Conservation (phyloP, 2,329 filamentous ascomycete species). For the Fusarium oligoseptatum region DNA sequence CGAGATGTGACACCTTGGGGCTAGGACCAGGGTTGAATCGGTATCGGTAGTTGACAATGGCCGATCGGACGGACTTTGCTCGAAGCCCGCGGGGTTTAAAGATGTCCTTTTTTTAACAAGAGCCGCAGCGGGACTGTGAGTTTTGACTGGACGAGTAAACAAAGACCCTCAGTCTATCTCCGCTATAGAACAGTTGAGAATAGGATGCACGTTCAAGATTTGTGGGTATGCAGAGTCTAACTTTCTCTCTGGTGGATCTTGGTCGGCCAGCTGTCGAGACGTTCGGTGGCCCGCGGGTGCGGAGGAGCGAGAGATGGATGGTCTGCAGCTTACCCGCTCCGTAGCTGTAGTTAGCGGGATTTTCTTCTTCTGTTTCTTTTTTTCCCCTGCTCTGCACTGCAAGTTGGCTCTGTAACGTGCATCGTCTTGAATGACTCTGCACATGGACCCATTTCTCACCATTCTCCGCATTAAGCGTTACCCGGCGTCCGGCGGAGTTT, state of each 20-base stretch:
- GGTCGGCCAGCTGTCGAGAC: background rate
- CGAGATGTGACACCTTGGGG: background rate
- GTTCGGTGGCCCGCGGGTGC: constrained; percentile 18
- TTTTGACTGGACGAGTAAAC: background rate
- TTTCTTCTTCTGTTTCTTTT: background rate
- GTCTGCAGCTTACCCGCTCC: background rate
- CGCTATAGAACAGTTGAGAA: background rate
- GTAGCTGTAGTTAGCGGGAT: background rate
- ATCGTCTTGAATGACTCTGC: background rate
- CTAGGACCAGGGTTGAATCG: constrained; percentile 29
- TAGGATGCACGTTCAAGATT: background rate
- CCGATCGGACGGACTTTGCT: constrained; percentile 22
- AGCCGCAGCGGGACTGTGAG: background rate
- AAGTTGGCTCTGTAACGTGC: background rate
- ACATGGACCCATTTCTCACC: background rate
- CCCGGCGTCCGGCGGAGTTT: constrained; percentile 2
- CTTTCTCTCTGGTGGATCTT: background rate
- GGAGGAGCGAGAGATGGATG: background rate
- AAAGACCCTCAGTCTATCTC: background rate
- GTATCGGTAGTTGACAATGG: constrained; percentile 19
- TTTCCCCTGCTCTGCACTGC: background rate
- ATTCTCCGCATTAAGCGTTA: constrained; percentile 3
- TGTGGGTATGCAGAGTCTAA: background rate
- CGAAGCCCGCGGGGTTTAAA: constrained; percentile 3
- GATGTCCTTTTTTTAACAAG: background rate